Percentiles rank a stretch among this genome's conserved stretches.
Evolutionary conservation across 1,139 yeast species (phyloP).

Genomic region (Geotrichum macrosporum): DNA sequence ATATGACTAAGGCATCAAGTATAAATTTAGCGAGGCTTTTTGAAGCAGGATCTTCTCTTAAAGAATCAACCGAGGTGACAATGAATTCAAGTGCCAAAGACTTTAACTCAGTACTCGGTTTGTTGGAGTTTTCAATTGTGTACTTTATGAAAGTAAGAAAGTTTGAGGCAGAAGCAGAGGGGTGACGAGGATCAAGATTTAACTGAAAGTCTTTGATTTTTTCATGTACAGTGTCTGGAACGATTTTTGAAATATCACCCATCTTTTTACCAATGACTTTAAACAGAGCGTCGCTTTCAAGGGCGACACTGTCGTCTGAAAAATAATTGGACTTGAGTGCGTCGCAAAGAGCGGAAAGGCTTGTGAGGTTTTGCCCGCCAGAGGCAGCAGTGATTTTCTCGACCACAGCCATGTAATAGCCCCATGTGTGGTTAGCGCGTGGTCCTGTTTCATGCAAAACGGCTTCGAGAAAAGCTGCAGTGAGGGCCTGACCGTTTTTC

Average conservation of each 20-base stretch:
- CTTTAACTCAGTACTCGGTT: slow-evolving; percentile 3
- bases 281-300: slow-evolving; percentile 17
- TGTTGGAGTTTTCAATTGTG: slow-evolving; percentile 7
- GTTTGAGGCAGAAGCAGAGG: slow-evolving; percentile 4
- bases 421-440: slow-evolving; percentile 27
- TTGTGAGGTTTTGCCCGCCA: slow-evolving; percentile 7
- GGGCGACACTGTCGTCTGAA: slow-evolving; percentile 21
- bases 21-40: slow-evolving; percentile 2
- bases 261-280: slow-evolving; percentile 27
- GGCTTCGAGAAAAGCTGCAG: slow-evolving; percentile 31
- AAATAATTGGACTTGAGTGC: slow-evolving; percentile 20
- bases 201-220: slow-evolving; percentile 22
- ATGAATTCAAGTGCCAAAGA: background rate
- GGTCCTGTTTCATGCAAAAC: slow-evolving; percentile 29
- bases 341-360: slow-evolving; percentile 11
- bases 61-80: background rate
- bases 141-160: slow-evolving; percentile 12
- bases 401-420: slow-evolving; percentile 28
- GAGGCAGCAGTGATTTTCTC: slow-evolving; percentile 23
- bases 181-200: slow-evolving; percentile 9
- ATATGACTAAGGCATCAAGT: background rate
- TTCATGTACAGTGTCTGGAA: slow-evolving; percentile 25
- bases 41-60: slow-evolving; percentile 5
- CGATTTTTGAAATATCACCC: slow-evolving; percentile 18
- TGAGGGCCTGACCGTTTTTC: slow-evolving; percentile 17